Conservation (phyloP, 2,329 filamentous ascomycete species). For the Cladobotryum mycophilum region DNA sequence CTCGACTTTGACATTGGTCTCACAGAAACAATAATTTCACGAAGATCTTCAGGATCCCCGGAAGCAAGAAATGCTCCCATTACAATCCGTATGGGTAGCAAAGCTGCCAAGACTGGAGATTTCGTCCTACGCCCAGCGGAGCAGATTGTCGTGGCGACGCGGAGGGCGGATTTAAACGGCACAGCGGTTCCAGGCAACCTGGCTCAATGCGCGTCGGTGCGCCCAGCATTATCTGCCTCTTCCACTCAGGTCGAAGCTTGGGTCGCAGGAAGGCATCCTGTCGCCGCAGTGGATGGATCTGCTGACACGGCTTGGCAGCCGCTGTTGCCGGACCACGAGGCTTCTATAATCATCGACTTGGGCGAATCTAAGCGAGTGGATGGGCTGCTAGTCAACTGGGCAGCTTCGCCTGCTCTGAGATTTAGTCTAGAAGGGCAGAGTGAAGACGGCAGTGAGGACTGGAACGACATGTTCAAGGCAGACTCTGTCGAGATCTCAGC, state of each 20-base stretch:
- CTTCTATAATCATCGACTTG: neutral
- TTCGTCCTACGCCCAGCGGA: neutral
- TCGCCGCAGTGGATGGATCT: neutral
- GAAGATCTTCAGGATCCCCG: neutral
- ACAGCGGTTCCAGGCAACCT: neutral
- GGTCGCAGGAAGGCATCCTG: neutral
- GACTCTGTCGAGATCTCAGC: neutral
- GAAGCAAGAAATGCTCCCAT: neutral
- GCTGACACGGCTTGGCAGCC: neutral
- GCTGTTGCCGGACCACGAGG: neutral
- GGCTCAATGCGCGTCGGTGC: neutral
- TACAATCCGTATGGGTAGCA: neutral
- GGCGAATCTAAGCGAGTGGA: neutral
- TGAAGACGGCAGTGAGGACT: neutral
- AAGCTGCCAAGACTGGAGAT: neutral
- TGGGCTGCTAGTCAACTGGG: neutral
- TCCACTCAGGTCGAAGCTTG: neutral
- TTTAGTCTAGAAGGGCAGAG: neutral
- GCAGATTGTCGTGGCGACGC: neutral
- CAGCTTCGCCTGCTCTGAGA: neutral
- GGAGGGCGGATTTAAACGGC: neutral
- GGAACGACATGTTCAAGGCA: neutral
- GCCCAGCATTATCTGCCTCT: neutral
- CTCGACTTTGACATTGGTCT: neutral
- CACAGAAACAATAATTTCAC: neutral